These are phyloP conservation scores for Clathrospora elynae DNA, from an alignment of 2,329 filamentous ascomycete genomes.

Conservation along the genomic window DNA sequence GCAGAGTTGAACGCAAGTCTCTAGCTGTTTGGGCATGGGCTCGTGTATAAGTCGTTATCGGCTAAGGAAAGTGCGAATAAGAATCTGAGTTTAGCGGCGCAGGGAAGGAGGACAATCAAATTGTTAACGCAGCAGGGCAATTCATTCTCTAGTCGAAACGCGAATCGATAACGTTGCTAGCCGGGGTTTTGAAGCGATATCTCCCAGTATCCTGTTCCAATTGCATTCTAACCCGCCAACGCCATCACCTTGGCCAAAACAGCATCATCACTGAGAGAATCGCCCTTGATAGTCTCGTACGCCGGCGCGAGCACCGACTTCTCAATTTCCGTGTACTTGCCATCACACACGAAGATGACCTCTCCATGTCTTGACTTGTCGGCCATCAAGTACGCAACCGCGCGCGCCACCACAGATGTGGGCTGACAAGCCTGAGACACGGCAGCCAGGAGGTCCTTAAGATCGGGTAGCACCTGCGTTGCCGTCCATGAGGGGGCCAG, in stretches of 20 bases:
- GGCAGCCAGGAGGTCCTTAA: slow-evolving; percentile 49
- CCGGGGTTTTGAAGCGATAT: too few species aligned
- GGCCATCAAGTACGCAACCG: slow-evolving; percentile 57
- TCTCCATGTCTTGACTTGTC: slow-evolving; percentile 57
- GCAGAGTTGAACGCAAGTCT: too few species aligned
- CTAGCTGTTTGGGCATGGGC: too few species aligned
- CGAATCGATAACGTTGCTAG: too few species aligned
- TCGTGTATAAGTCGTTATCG: too few species aligned
- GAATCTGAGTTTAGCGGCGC: too few species aligned
- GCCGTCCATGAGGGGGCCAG: slow-evolving; percentile 62
- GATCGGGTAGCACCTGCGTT: slow-evolving; percentile 55
- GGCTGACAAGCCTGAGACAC: slow-evolving; percentile 48
- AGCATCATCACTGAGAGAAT: slow-evolving; percentile 25
- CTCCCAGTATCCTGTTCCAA: too few species aligned
- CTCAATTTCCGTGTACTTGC: slow-evolving; percentile 61
- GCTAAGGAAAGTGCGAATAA: too few species aligned
- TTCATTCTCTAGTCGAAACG: too few species aligned
- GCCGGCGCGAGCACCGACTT: slow-evolving; percentile 42
- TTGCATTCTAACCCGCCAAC: slow-evolving; percentile 11
- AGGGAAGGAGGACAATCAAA: too few species aligned
- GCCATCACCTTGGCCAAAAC: slow-evolving; percentile 26
- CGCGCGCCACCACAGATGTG: slow-evolving; percentile 55
- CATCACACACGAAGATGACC: slow-evolving; percentile 57
- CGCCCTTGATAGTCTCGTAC: slow-evolving; percentile 27
- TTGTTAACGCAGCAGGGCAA: too few species aligned